Base-by-base conservation (phyloP, 331 rosid species). In the Acacia concinna region DNA sequence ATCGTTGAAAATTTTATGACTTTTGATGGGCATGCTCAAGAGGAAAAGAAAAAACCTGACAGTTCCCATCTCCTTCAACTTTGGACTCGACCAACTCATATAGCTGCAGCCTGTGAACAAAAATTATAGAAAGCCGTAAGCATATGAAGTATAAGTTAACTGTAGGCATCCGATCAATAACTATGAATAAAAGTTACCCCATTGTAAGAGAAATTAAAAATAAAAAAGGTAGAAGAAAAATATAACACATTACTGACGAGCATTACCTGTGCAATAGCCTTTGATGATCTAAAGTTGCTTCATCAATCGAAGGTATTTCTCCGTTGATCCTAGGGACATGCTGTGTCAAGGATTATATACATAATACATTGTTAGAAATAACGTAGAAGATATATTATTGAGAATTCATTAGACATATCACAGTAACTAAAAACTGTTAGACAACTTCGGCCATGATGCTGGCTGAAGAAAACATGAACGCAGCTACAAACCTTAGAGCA, bases 281-380 rank as follows among this genome's bases (percentile, higher is more conserved):
- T 80, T 86, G 92, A 81, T 88, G 92, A 84, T 88, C 92, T 80
- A 84, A 82, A 44, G 83, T 87, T 80, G 82, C 92, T 71, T 84
- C 90, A 78, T 88, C 92, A 43, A 88, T 82, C n/a, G 90, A 88
- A 63, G 92, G 92, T 82, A 88, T 88, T 80, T 88, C 90, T 72
- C 90, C 90, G 82, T 84, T 86, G 66, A 84, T 86, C 86, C 83
- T 88, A 37, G 92, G 92, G 76, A 88, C 83, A 81, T 88, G 92
- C 92, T 86, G 86, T 84, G 86, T 60, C 59, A 80, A 71, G 44
- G 44, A 27, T 41, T 15, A 60, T 17, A 41, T 37, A 34, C 27
- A 21, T 21, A 18, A 66, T 34, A 35, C 27, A 66, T 13, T 20
- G 6, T 35, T 0, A 9, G 43, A 66, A 18, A 66, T 23, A 10